phyloP scores from a whole-genome alignment of 106 monocot genomes.

The Allium cepa region DNA sequence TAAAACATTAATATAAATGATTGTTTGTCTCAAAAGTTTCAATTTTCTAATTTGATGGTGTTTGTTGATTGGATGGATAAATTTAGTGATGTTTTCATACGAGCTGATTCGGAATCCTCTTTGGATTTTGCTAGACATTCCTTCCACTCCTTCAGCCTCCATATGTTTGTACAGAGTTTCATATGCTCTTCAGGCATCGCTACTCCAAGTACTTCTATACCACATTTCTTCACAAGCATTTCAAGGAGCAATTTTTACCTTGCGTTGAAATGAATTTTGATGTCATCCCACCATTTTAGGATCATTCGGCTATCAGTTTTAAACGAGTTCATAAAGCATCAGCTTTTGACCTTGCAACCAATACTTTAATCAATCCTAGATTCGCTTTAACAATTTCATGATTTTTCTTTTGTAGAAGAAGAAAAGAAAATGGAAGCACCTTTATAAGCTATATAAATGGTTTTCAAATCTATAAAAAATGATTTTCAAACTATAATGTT shows the following conservation, averaged over 20 bases:
- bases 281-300: constrained; percentile 68
- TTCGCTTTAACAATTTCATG: constrained; percentile 93
- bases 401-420: constrained; percentile 76
- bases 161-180: constrained; percentile 80
- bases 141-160: constrained; percentile 67
- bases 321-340: constrained; percentile 65
- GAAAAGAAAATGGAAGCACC: constrained; percentile 79
- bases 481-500: too few relatives aligned
- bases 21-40: too few relatives aligned
- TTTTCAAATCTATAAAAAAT: too few relatives aligned
- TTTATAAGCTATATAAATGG: constrained; percentile 61
- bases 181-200: constrained; percentile 97
- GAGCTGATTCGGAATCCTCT: constrained; percentile 39
- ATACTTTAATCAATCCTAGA: constrained; percentile 86
- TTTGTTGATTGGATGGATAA: too few relatives aligned
- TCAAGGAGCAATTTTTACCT: constrained; percentile 89
- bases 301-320: constrained; percentile 68
- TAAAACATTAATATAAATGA: too few relatives aligned
- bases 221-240: constrained; percentile 93
- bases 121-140: constrained; percentile 62
- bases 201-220: constrained; percentile 80
- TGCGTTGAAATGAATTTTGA: constrained; percentile 86
- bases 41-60: too few relatives aligned
- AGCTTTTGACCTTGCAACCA: constrained; percentile 78
- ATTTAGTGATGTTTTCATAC: constrained; percentile 48